phyloP scores from a whole-genome alignment of 2,329 filamentous ascomycete species.

The Fusarium setosum region DNA sequence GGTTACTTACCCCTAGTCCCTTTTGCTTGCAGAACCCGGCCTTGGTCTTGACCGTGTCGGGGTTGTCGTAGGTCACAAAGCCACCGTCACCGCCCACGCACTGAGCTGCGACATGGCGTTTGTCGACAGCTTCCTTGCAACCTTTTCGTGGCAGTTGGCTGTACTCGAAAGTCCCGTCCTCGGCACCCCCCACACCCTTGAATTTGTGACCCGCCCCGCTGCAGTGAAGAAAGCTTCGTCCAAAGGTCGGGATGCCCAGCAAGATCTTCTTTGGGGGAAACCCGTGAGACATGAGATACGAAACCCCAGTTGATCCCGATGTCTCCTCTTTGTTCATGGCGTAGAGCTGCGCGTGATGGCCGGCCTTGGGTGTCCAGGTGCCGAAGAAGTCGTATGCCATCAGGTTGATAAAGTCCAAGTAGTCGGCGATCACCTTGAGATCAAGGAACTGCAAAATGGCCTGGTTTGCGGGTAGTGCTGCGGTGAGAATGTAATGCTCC shows the following conservation, averaged over 20 bases:
- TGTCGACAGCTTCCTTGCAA: constrained; percentile 76
- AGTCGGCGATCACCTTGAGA: constrained; percentile 68
- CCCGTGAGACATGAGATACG: constrained; percentile 72
- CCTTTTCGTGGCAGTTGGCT: constrained; percentile 71
- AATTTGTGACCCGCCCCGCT: constrained; percentile 73
- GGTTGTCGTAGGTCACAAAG: constrained; percentile 84
- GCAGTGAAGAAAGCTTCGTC: constrained; percentile 78
- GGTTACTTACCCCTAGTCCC: constrained; percentile 68
- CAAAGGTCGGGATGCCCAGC: constrained; percentile 80
- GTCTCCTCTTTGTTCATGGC: constrained; percentile 68
- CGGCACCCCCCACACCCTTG: constrained; percentile 66
- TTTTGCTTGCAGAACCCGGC: constrained; percentile 78
- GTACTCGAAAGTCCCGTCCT: constrained; percentile 78
- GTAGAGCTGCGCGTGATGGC: constrained; percentile 83
- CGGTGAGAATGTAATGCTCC: constrained; percentile 76
- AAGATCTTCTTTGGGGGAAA: constrained; percentile 79
- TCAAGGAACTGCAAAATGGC: constrained; percentile 77
- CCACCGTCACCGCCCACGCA: constrained; percentile 80
- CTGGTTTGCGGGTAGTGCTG: constrained; percentile 76
- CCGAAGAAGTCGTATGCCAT: constrained; percentile 86
- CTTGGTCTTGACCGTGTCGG: constrained; percentile 80
- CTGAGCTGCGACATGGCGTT: constrained; percentile 74
- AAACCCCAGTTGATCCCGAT: constrained; percentile 74
- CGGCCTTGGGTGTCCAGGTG: constrained; percentile 73
- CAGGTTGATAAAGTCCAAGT: constrained; percentile 81